phyloP scores from a whole-genome alignment of 306 rosid species.

The Nissolia schottii region DNA sequence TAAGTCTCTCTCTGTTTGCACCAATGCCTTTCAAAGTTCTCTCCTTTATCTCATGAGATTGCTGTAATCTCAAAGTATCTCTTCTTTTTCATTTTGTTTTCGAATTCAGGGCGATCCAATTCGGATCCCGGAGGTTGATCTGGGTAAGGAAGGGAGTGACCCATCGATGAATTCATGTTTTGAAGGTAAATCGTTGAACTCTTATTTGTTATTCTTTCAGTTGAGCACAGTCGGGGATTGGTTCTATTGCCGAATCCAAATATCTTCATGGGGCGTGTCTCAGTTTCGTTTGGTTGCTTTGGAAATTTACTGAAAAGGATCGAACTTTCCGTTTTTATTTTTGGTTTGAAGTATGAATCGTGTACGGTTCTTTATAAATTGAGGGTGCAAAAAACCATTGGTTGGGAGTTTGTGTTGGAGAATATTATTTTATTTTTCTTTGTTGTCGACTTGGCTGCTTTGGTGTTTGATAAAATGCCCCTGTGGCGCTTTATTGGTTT shows the following conservation, averaged over 20 bases:
- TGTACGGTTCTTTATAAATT: background rate
- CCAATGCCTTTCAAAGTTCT: background rate
- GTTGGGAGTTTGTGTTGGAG: background rate
- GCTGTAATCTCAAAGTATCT: background rate
- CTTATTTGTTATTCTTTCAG: background rate
- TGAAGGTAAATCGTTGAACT: background rate
- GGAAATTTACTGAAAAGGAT: background rate
- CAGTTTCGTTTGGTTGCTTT: background rate
- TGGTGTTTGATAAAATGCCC: constrained; percentile 23
- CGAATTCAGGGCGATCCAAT: background rate
- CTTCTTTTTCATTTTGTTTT: background rate
- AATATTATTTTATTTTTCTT: background rate
- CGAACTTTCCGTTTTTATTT: background rate
- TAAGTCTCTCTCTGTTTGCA: background rate
- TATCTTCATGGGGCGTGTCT: no score
- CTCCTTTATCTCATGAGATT: background rate
- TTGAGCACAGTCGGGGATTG: no score
- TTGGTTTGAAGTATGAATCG: background rate
- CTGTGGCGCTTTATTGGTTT: no score
- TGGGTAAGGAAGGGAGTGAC: background rate
- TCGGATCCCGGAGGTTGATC: background rate
- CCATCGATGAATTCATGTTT: background rate
- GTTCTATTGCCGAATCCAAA: no score
- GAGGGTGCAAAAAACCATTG: background rate
- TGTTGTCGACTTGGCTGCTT: background rate